These are phyloP conservation scores for Aureobasidium zeae DNA, from an alignment of 2,329 filamentous ascomycete species.

Conservation along the genomic window DNA sequence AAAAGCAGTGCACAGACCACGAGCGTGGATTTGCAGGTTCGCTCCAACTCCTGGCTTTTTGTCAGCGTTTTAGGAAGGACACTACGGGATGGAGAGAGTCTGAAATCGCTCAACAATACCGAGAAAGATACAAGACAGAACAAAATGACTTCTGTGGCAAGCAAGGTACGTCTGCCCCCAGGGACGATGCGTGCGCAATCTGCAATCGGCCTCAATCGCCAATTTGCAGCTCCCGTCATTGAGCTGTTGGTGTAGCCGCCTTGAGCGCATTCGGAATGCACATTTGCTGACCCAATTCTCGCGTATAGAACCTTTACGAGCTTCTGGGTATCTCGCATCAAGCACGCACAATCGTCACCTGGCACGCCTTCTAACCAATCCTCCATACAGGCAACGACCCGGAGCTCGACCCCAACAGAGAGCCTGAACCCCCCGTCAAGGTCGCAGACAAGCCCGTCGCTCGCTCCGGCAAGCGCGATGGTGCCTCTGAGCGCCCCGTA, in stretches of 20 bases:
- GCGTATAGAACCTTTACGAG: slow-evolving; percentile 83
- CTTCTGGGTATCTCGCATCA: slow-evolving; percentile 82
- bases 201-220: not conserved
- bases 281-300: slow-evolving; percentile 14
- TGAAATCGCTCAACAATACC: slow-evolving; percentile 12
- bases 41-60: not conserved
- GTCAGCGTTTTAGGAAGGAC: not conserved
- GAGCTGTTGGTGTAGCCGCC: slow-evolving; percentile 3
- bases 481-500: slow-evolving; percentile 59
- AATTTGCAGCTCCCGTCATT: not conserved
- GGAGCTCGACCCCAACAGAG: slow-evolving; percentile 58
- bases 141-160: slow-evolving; percentile 15
- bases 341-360: slow-evolving; percentile 6
- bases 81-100: slow-evolving; percentile 12
- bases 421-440: slow-evolving; percentile 70
- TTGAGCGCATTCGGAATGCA: not conserved
- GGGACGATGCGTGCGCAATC: not conserved
- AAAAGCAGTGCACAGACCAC: slow-evolving; percentile 7
- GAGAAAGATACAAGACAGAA: slow-evolving; percentile 13
- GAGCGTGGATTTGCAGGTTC: not conserved
- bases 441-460: slow-evolving; percentile 74
- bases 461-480: slow-evolving; percentile 80
- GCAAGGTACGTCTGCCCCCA: slow-evolving; percentile 14
- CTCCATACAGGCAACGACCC: slow-evolving; percentile 53
- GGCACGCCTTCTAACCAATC: slow-evolving; percentile 18